Evolutionary conservation across 371 early-diverging fungal genomes (phyloP), one percentile per base, ranked within the genome.

Genomic region (Mortierella sp.): DNA sequence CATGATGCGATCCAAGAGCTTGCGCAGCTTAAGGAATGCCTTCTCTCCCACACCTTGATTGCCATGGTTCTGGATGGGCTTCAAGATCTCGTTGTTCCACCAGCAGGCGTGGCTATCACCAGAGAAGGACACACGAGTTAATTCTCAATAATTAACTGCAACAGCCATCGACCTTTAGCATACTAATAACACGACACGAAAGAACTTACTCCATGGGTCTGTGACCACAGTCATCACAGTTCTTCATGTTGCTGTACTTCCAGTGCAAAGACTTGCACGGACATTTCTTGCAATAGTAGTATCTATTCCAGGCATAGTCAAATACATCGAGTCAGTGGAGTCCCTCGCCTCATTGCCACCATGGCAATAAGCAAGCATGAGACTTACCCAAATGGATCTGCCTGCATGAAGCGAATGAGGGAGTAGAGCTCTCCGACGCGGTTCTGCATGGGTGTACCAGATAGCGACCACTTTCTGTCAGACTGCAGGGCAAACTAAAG

Each of bases 361-460:
- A 31, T 1, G 11, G 59, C 0, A 26, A 31, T 16, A 26, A 59
- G 31, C 59, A 59, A 34, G 10, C 4, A 46, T 55, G 53, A 54
- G 24, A 11, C 73, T 28, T 81, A 84, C 82, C 86, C 86, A 70
- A 73, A 86, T 8, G 87, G 79, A 53, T 86, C 81, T 10, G 76
- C 74, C 43, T 76, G 75, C 89, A 95, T 91, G 74, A 95, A 98
- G 46, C 98, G 95, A 87, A 99, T 96, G 59, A 99, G 93, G 6
- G 98, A 96, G 89, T 97, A 99, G 31, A 99, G 90, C 90, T 98
- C 98, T 72, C 97, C 98, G 2, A 99, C 96, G 31, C 98, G 95
- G 88, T 99, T 99, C 81, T 99, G 99, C 79, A 99, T 90, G 16
- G 99, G 99, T 5, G 99, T 99, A 19, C 99, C 99, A 1, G 96